These are phyloP conservation scores for Coniosporium tulheliwenetii DNA, from an alignment of 2,329 filamentous ascomycete genomes.

Conservation along the genomic window DNA sequence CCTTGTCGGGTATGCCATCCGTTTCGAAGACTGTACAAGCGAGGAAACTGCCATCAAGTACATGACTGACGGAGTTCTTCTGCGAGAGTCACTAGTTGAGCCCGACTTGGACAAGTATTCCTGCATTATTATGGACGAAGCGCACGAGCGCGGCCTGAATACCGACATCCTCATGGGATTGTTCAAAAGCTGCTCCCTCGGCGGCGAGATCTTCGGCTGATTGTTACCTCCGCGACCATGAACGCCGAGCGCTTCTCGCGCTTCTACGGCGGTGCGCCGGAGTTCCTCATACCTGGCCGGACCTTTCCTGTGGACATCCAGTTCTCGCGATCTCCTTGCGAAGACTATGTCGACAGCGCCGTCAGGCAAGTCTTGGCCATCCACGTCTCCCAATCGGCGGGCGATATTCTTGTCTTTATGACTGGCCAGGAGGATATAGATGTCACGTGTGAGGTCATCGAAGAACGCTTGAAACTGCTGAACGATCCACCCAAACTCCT, in stretches of 20 bases:
- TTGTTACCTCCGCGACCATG: slow-evolving; percentile 97
- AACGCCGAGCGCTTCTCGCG: slow-evolving; percentile 91
- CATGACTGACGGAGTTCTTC: slow-evolving; percentile 93
- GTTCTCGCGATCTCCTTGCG: slow-evolving; percentile 85
- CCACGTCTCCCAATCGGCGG: slow-evolving; percentile 82
- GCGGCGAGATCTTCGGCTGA: slow-evolving; percentile 81
- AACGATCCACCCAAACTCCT: slow-evolving; percentile 92
- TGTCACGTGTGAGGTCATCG: slow-evolving; percentile 82
- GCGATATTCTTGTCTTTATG: slow-evolving; percentile 98
- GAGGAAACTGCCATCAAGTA: slow-evolving; percentile 95
- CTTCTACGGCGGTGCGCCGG: slow-evolving; percentile 90
- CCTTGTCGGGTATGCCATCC: slow-evolving; percentile 88
- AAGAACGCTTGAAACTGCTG: slow-evolving; percentile 70
- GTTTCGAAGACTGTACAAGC: slow-evolving; percentile 96
- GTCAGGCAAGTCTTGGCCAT: slow-evolving; percentile 93
- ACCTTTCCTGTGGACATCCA: slow-evolving; percentile 97
- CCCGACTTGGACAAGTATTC: slow-evolving; percentile 90
- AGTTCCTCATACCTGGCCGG: slow-evolving; percentile 89
- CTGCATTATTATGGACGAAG: slow-evolving; percentile 99
- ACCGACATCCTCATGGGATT: slow-evolving; percentile 95
- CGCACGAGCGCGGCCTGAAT: slow-evolving; percentile 89
- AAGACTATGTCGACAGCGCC: slow-evolving; percentile 94
- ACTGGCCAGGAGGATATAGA: slow-evolving; percentile 98
- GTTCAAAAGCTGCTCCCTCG: slow-evolving; percentile 93
- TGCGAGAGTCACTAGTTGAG: slow-evolving; percentile 86